Evolutionary conservation across 2,329 filamentous ascomycete species (phyloP), one percentile per base, ranked within the genome.

Genomic region (Colletotrichum lupini): DNA sequence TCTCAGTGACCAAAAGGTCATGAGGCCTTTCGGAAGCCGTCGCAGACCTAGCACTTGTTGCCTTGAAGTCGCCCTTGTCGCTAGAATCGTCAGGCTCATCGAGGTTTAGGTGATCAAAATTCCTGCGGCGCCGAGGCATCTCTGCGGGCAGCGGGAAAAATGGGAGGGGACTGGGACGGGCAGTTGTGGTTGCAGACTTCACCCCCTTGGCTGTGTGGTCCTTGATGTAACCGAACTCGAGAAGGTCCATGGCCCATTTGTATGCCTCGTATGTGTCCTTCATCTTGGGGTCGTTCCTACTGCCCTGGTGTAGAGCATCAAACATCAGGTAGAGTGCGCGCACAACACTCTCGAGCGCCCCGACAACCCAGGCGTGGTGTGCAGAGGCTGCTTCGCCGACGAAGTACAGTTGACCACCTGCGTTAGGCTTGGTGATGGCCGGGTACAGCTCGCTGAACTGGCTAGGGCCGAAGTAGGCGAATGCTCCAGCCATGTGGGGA

Each of bases 361-460:
- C 83, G 0, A 79, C 78, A 9, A 85, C 80, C 84, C 84, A 85
- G 0, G 81, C 83, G 32, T 85, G 84, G 24, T 85, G 79, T 0
- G 77, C 76, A 11, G 80, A 82, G 0, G 79, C 63, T 0, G 83
- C 82, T 70, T 85, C 84, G 11, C 84, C 84, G 5, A 79, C 77
- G 9, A 85, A 77, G 22, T 80, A 74, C 1, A 84, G 76, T 5
- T 78, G 78, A 0, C 79, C 76, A 1, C 79, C 73, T 0, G 79
- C 79, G 14, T 77, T 71, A 0, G 78, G 76, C 6, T 74, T 73
- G 24, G 75, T 73, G 19, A 85, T 77, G 1, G 76, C 63, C 0
- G 81, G 81, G 56, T 81, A 84, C 30, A 83, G 46, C 24, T 81
- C 77, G 2, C 76, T 76, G 76, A 84, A 86, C 67, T 85, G 83